Evolutionary conservation across 1,284 basidiomycete genomes (phyloP).

Genomic region (Sanghuangporus weigelae): DNA sequence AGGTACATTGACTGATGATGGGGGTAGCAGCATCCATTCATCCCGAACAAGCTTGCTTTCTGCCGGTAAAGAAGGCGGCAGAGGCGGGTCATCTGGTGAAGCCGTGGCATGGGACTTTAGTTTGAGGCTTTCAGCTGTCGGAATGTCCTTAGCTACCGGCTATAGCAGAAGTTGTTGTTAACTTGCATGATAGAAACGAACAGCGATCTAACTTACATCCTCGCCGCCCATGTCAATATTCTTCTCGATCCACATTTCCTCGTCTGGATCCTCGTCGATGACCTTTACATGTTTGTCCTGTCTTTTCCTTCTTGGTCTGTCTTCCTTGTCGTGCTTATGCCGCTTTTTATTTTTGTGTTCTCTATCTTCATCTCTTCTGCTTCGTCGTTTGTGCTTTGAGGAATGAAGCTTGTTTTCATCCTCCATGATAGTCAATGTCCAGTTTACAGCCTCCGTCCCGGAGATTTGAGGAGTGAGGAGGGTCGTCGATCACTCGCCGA

Average conservation of each 20-base stretch:
- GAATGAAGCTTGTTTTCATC: constrained; percentile 6
- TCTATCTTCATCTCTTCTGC: constrained; percentile 30
- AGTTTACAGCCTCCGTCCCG: neutral
- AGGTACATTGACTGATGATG: constrained; percentile 25
- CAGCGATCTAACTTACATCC: constrained; percentile 43
- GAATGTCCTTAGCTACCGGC: constrained; percentile 68
- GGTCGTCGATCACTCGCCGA: neutral
- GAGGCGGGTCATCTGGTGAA: constrained; percentile 36
- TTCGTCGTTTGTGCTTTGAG: constrained; percentile 33
- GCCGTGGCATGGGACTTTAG: constrained; percentile 54
- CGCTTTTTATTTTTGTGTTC: constrained; percentile 47
- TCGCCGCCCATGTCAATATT: constrained; percentile 76
- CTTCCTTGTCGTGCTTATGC: constrained; percentile 40
- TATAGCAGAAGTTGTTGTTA: constrained; percentile 25
- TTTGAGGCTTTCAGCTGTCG: constrained; percentile 71
- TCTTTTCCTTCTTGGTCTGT: constrained; percentile 27
- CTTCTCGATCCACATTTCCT: constrained; percentile 84
- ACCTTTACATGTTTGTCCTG: constrained; percentile 39
- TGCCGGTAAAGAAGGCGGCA: constrained; percentile 39
- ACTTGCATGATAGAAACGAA: neutral
- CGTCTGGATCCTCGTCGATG: constrained; percentile 63
- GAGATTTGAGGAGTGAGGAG: too few relatives aligned
- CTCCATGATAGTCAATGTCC: neutral
- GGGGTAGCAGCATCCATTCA: constrained; percentile 84
- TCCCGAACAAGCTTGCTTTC: constrained; percentile 63